Conservation (phyloP, 176 grass and related monocot species). For the Aegilops bicornis region DNA sequence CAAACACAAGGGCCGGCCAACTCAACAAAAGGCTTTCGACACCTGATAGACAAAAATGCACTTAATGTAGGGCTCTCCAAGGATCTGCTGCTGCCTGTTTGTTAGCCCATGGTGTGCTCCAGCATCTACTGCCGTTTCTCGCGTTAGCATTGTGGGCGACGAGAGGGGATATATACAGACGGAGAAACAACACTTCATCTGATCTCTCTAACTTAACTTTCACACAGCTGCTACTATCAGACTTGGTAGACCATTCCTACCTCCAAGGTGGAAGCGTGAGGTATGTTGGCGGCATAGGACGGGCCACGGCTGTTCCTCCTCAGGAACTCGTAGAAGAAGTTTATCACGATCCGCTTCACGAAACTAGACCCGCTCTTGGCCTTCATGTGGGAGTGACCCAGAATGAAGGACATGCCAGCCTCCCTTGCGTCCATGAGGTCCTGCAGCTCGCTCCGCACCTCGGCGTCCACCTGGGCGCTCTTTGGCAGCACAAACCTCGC, state of each 20-base stretch:
- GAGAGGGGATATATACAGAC: constrained; percentile 34
- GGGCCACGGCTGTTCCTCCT: constrained; percentile 83
- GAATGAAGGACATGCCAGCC: constrained; percentile 93
- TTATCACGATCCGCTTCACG: constrained; percentile 66
- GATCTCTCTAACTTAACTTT: constrained; percentile 12
- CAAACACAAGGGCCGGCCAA: constrained; percentile 7
- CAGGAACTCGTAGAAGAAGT: constrained; percentile 83
- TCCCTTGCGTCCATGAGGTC: constrained; percentile 93
- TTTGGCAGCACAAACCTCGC: constrained; percentile 75
- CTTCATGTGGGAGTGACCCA: constrained; percentile 88
- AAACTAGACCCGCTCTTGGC: constrained; percentile 75
- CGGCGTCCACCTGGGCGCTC: constrained; percentile 55
- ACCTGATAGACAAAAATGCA: constrained; percentile 43
- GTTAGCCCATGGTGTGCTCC: constrained; percentile 27
- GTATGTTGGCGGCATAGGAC: constrained; percentile 71
- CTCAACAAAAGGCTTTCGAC: constrained; percentile 26
- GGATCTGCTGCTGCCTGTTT: constrained; percentile 12
- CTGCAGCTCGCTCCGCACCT: constrained; percentile 56
- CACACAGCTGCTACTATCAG: constrained; percentile 47
- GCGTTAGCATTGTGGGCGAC: constrained; percentile 11
- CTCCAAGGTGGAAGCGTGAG: constrained; percentile 90
- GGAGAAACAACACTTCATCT: constrained; percentile 13
- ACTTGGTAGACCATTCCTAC: constrained; percentile 97
- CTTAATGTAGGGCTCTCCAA: neutral
- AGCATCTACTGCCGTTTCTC: constrained; percentile 25